These are phyloP conservation scores for Eleusine indica DNA, from an alignment of 176 grass and related monocot genomes.

Conservation along the genomic window DNA sequence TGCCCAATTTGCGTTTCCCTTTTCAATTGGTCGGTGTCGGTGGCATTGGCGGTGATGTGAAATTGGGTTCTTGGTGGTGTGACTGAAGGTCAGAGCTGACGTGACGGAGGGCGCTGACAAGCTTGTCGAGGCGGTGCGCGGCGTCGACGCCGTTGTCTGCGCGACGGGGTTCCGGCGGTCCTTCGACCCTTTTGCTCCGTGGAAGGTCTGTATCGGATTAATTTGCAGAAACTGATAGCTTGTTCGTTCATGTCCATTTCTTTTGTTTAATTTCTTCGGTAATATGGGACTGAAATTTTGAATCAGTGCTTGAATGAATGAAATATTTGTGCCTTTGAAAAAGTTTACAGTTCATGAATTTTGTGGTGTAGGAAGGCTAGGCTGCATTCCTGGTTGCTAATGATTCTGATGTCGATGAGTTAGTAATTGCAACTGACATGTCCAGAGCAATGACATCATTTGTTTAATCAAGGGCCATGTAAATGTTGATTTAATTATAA, in stretches of 20 bases:
- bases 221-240: not conserved
- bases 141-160: slow-evolving; percentile 63
- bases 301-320: no score
- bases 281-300: not conserved
- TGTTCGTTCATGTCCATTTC: not conserved
- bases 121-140: slow-evolving; percentile 53
- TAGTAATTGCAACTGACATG: not conserved
- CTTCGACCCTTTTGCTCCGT: slow-evolving; percentile 67
- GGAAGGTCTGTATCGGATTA: slow-evolving; percentile 55
- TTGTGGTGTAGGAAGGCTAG: no score
- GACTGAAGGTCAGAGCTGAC: slow-evolving; percentile 61
- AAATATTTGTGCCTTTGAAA: no score
- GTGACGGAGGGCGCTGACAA: slow-evolving; percentile 59
- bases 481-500: not conserved
- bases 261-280: not conserved
- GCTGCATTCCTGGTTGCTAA: not conserved
- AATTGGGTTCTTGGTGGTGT: not conserved
- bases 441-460: not conserved
- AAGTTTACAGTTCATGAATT: no score
- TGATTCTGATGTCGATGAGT: not conserved
- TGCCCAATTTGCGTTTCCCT: not conserved
- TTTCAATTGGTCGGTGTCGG: not conserved
- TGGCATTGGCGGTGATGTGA: not conserved
- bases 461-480: not conserved
- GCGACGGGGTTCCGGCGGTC: slow-evolving; percentile 68